phyloP scores from a whole-genome alignment of 768 basidiomycete genomes.

The Tricholoma matsutake region DNA sequence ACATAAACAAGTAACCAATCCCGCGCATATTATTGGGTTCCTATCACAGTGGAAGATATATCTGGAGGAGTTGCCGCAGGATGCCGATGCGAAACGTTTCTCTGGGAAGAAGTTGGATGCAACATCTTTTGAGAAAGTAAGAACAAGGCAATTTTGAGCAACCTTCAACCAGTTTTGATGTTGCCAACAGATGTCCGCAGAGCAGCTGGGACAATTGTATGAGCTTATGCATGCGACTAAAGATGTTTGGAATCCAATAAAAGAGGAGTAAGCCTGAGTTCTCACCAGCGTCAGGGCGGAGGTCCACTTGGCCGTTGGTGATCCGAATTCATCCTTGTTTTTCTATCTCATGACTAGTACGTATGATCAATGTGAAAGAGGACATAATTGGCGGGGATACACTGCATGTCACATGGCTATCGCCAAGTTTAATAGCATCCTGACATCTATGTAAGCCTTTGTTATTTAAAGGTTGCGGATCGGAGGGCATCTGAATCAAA shows the following conservation, averaged over 20 bases:
- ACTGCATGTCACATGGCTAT: not conserved
- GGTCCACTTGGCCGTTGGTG: not conserved
- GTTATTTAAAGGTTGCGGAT: not conserved
- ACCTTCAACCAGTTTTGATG: not conserved
- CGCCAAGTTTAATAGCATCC: not conserved
- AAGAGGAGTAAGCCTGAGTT: slow-evolving; percentile 15
- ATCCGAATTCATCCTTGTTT: not conserved
- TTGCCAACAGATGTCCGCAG: slow-evolving; percentile 68
- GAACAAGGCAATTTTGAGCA: slow-evolving; percentile 3
- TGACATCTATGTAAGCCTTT: not conserved
- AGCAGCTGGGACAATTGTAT: slow-evolving; percentile 91
- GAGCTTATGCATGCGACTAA: slow-evolving; percentile 92
- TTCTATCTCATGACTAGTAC: not conserved
- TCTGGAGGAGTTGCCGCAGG: slow-evolving; percentile 64
- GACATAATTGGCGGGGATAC: no score
- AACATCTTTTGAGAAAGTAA: slow-evolving; percentile 73
- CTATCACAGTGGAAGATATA: slow-evolving; percentile 95
- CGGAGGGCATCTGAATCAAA: not conserved
- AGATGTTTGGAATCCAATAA: slow-evolving; percentile 74
- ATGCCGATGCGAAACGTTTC: slow-evolving; percentile 44
- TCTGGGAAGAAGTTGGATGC: slow-evolving; percentile 67
- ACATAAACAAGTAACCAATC: slow-evolving; percentile 78
- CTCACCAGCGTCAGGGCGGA: not conserved
- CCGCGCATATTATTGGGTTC: slow-evolving; percentile 91
- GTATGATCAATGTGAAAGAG: not conserved